A percentile compares a stretch with the other conserved stretches of the same genome.
Evolutionary conservation across 1,139 yeast species (phyloP).

Genomic region (Taphrina confusa): DNA sequence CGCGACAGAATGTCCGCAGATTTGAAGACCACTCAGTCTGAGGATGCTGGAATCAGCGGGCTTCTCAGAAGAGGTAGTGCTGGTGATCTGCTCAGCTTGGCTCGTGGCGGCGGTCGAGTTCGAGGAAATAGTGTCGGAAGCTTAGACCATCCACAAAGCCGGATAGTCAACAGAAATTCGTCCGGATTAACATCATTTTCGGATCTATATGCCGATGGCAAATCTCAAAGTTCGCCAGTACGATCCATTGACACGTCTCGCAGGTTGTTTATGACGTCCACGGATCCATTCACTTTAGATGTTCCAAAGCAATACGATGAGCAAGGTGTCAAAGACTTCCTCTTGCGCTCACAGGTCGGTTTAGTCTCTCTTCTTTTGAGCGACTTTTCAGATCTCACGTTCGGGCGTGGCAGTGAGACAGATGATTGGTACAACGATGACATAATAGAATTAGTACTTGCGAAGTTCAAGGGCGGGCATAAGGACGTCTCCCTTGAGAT

Average conservation of each 20-base stretch:
- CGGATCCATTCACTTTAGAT: neutral
- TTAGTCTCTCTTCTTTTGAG: slow-evolving; percentile 10
- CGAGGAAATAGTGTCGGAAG: slow-evolving; percentile 25
- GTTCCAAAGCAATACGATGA: neutral
- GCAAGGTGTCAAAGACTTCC: slow-evolving; percentile 10
- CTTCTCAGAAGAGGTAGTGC: slow-evolving; percentile 29
- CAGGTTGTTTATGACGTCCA: neutral
- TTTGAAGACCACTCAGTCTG: neutral
- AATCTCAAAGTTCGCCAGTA: neutral
- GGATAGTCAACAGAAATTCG: neutral
- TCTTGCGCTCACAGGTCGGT: slow-evolving; percentile 9
- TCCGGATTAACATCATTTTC: neutral
- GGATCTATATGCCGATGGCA: neutral
- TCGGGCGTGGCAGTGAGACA: slow-evolving; percentile 22
- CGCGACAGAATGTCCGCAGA: neutral
- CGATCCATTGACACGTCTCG: neutral
- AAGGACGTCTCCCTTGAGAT: neutral
- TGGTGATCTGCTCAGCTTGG: slow-evolving; percentile 19
- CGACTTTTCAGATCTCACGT: slow-evolving; percentile 20
- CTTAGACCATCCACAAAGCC: slow-evolving; percentile 18
- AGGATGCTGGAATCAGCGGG: slow-evolving; percentile 9
- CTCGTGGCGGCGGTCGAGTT: slow-evolving; percentile 13
- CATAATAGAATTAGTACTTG: slow-evolving; percentile 10
- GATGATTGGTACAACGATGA: slow-evolving; percentile 28
- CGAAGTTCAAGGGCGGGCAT: too few relatives aligned